Base-by-base conservation (phyloP, 2,329 filamentous ascomycete genomes). In the Monilinia vaccinii-corymbosi region DNA sequence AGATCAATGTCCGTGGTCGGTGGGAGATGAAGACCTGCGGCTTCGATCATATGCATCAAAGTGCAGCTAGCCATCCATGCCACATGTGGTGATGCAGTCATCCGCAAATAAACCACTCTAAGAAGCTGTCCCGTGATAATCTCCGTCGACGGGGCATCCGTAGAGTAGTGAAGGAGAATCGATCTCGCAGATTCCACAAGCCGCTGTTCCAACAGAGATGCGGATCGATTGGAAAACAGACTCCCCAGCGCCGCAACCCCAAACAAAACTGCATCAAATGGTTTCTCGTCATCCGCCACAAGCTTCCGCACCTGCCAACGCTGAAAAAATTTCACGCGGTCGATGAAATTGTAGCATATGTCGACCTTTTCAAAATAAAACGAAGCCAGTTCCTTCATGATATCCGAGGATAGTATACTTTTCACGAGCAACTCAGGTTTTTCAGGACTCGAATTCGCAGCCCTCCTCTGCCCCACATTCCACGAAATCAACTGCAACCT, bases 401-500 rank as follows among this genome's bases (percentile, higher is more conserved):
- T 36, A 4, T 2, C 31, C 1, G 16, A 8, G 11, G 9, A 14
- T 6, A 46, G 25, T 48, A 46, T 11, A 11, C 36, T 40, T 34
- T 55, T 42, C 0, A 46, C 47, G 23, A 42, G 34, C 1, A 56
- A 46, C 21, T 7, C 18, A 47, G 32, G 14, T 18, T 7, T 23
- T 2, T 36, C 28, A 7, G 28, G 25, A 14, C 21, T 21, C 8
- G 32, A 31, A 11, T n/a, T 9, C 38, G 28, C 14, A 34, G 3
- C 21, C 23, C 11, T 25, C 38, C 72, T 63, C 28, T 71, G 63
- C 3, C 72, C 72, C n/a, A 69, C 63, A 51, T 74, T 72, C 58
- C 72, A 74, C 13, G 67, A 72, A 60, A 73, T 74, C 1, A 72
- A 72, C 58, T 74, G 72, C 28, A 73, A 62, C 23, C 67, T 66